A percentile compares a stretch with the other conserved stretches of the same genome.
These are phyloP conservation scores for Cubamyces sp. DNA, from an alignment of 768 basidiomycete species.

Conservation along the genomic window DNA sequence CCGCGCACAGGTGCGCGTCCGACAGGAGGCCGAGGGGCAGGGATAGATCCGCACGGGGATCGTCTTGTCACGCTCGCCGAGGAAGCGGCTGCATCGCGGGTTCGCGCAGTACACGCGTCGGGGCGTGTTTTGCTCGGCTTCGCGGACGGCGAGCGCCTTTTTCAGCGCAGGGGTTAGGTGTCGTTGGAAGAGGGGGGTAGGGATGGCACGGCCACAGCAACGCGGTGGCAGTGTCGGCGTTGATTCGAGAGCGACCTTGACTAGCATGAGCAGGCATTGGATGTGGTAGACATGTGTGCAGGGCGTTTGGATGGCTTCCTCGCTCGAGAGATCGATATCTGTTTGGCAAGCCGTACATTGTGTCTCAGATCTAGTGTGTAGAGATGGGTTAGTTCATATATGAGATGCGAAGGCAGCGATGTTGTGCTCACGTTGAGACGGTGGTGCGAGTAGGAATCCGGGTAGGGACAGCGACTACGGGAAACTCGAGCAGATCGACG, in stretches of 20 bases:
- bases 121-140: conserved; percentile 27
- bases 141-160: conserved; percentile 24
- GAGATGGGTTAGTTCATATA: too few species aligned
- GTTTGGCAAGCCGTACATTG: background rate
- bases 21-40: conserved; percentile 22
- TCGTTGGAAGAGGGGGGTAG: conserved; percentile 19
- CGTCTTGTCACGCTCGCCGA: conserved; percentile 25
- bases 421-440: too few species aligned
- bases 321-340: background rate
- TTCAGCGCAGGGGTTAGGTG: conserved; percentile 20
- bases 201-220: conserved; percentile 41
- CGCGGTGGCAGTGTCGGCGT: conserved; percentile 45
- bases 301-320: conserved; percentile 35
- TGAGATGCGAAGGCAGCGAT: too few species aligned
- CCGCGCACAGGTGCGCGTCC: conserved; percentile 28
- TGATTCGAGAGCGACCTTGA: conserved; percentile 36
- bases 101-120: conserved; percentile 36
- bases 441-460: too few species aligned
- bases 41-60: conserved; percentile 9
- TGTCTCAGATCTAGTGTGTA: too few species aligned
- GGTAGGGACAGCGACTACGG: too few species aligned
- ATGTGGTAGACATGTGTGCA: conserved; percentile 42
- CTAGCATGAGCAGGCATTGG: conserved; percentile 39
- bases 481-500: too few species aligned
- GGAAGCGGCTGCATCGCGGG: conserved; percentile 33